A percentile compares a stretch with the other conserved stretches of the same genome.
Evolutionary conservation across 2,329 filamentous ascomycete species (phyloP).

Genomic region (Byssothecium circinans): DNA sequence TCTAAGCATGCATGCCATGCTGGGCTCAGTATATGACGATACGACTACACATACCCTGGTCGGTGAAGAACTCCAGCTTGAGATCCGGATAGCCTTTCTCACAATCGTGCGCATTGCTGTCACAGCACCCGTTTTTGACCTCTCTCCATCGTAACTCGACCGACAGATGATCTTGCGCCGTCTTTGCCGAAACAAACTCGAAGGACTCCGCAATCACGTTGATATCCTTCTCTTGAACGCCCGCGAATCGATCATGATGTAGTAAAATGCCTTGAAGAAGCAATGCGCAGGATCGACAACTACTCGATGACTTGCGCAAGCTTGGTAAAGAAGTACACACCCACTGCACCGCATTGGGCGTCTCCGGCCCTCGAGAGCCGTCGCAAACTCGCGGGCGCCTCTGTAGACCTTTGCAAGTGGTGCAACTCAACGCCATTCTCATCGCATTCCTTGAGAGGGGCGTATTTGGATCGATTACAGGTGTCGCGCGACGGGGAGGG

Average conservation of each 20-base stretch:
- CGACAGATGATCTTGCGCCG: constrained; percentile 37
- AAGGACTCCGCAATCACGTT: constrained; percentile 35
- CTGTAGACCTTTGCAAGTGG: constrained; percentile 39
- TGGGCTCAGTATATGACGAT: not conserved
- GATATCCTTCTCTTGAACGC: constrained; percentile 26
- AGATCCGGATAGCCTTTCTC: constrained; percentile 34
- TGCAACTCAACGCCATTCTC: constrained; percentile 35
- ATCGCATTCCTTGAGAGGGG: not conserved
- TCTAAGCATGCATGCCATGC: not conserved
- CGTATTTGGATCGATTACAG: not conserved
- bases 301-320: constrained; percentile 30
- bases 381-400: constrained; percentile 28
- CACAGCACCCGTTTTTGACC: constrained; percentile 18
- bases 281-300: constrained; percentile 37
- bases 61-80: constrained; percentile 41
- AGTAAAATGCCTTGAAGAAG: constrained; percentile 37
- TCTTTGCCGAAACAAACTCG: constrained; percentile 11
- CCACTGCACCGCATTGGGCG: constrained; percentile 20
- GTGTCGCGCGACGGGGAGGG: constrained; percentile 12
- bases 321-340: constrained; percentile 33
- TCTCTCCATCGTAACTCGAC: constrained; percentile 38
- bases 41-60: constrained; percentile 30
- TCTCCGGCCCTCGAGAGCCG: constrained; percentile 15
- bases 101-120: constrained; percentile 24
- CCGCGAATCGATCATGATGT: constrained; percentile 34